Evolutionary conservation across 805 yeast species (phyloP), one percentile per base, ranked within the genome.

Genomic region (Schwanniomyces vanrijiae): DNA sequence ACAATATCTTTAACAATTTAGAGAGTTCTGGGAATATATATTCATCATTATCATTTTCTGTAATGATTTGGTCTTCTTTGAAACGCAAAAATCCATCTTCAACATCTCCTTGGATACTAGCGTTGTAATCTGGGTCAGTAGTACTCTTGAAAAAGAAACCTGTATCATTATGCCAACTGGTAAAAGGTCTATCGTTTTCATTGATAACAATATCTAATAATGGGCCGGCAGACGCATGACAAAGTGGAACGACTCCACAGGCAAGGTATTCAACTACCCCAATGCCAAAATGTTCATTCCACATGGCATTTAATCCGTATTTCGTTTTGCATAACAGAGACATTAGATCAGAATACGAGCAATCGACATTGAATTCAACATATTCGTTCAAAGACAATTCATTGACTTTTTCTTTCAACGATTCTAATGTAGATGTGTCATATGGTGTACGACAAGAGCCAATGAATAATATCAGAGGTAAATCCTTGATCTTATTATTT

Each of bases 261-360:
- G 92, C 84, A 69, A 88, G 74, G 62, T 90, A 89, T 65, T 94
- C 99, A 6, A 94, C 99, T 4, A 94, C 92, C 1, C 96, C 92
- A 58, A 94, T 94, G 16, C 99, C 99, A 65, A 94, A 94, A 70
- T 94, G 99, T 71, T 94, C 99, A 67, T 94, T 94, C 99, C 99
- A 94, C 99, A 94, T 94, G 25, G 96, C 90, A 59, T 94, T 92
- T 34, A 94, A 72, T 4, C 99, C 99, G 58, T 81, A 83, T 21
- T 83, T 79, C 2, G 90, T 79, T 11, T 64, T 68, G 10, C 69
- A 56, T 28, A 95, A 71, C 45, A 80, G 75, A 24, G 68, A 59
- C 44, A 81, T 69, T 11, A 95, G 83, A 14, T 73, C 76, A 1
- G 72, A 75, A 69, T 88, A 88, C 8, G 89, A 76, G 22, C 92